Percentiles rank a stretch among this genome's conserved stretches.
These are phyloP conservation scores for Austroboletus festivus DNA, from an alignment of 768 basidiomycete genomes.

Conservation along the genomic window DNA sequence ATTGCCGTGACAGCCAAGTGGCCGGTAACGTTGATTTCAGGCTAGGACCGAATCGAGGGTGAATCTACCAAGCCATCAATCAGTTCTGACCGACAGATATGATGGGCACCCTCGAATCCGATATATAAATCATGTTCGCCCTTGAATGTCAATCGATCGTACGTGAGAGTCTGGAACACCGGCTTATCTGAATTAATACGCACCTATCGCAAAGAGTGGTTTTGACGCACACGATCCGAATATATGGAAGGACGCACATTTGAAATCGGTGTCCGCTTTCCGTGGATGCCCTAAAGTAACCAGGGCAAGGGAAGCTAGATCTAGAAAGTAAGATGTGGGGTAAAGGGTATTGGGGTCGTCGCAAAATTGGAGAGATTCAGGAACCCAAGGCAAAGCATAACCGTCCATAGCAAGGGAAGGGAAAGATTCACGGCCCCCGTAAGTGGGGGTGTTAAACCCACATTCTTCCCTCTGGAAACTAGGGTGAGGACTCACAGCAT, in stretches of 20 bases:
- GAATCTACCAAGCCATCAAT: not conserved
- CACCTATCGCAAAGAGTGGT: not conserved
- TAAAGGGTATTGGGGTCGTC: too few species aligned
- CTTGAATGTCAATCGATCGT: conserved; percentile 11
- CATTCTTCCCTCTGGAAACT: not conserved
- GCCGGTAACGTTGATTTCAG: not conserved
- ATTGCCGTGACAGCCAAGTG: too few species aligned
- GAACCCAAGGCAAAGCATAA: not conserved
- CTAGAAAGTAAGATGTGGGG: too few species aligned
- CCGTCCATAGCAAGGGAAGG: not conserved
- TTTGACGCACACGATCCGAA: not conserved
- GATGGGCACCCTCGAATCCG: conserved; percentile 4
- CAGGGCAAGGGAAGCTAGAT: not conserved
- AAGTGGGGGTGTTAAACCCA: not conserved
- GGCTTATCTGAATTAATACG: not conserved
- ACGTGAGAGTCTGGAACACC: conserved; percentile 3
- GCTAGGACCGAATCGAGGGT: conserved; percentile 8
- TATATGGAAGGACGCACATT: conserved; percentile 4
- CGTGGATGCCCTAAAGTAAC: not conserved
- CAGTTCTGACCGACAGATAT: conserved; percentile 1
- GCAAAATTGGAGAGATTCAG: too few species aligned
- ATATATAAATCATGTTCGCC: not conserved
- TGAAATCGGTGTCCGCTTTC: conserved; percentile 13
- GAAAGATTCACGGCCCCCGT: too few species aligned
- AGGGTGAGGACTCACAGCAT: not conserved